These are phyloP conservation scores for Magnaporthiopsis rhizophila DNA, from an alignment of 2,329 filamentous ascomycete species.

Conservation along the genomic window DNA sequence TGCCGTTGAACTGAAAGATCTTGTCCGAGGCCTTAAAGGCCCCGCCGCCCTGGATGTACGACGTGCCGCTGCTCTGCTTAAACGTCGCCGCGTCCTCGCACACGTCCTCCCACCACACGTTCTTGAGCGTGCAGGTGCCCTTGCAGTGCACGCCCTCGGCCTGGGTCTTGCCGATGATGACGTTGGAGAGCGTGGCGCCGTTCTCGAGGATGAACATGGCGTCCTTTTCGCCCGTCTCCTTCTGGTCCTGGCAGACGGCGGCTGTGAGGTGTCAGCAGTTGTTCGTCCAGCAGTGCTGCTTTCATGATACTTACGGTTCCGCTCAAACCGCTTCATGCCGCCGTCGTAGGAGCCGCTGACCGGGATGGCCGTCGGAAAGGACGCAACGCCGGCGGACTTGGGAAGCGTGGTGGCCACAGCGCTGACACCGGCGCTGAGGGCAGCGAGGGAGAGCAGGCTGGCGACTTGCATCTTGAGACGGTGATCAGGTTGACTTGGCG, in stretches of 20 bases:
- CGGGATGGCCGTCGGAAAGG: conserved; percentile 8
- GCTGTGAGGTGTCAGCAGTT: not conserved
- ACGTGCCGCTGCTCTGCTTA: conserved; percentile 26
- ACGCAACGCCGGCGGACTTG: conserved; percentile 6
- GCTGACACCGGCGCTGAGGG: conserved; percentile 3
- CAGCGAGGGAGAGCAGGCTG: conserved; percentile 6
- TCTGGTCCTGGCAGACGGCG: conserved; percentile 13
- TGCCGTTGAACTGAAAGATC: conserved; percentile 30
- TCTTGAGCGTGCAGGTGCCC: conserved; percentile 31
- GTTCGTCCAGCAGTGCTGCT: too few relatives aligned
- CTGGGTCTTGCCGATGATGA: conserved; percentile 40
- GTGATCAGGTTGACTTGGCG: not conserved
- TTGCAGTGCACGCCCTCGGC: conserved; percentile 41
- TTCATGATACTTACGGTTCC: conserved; percentile 3
- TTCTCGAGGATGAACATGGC: conserved; percentile 43
- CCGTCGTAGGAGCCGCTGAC: conserved; percentile 8
- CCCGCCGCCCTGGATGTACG: conserved; percentile 29
- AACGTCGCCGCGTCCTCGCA: conserved; percentile 29
- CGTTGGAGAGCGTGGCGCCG: conserved; percentile 42
- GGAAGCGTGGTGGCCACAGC: conserved; percentile 9
- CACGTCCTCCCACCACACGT: conserved; percentile 27
- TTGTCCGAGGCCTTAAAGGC: conserved; percentile 28
- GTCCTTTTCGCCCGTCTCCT: conserved; percentile 20
- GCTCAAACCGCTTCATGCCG: conserved; percentile 8
- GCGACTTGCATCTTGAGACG: conserved; percentile 6